A percentile compares a stretch with the other conserved stretches of the same genome.
phyloP scores from a whole-genome alignment of 148 eudicot genomes.

The Arbutus unedo region DNA sequence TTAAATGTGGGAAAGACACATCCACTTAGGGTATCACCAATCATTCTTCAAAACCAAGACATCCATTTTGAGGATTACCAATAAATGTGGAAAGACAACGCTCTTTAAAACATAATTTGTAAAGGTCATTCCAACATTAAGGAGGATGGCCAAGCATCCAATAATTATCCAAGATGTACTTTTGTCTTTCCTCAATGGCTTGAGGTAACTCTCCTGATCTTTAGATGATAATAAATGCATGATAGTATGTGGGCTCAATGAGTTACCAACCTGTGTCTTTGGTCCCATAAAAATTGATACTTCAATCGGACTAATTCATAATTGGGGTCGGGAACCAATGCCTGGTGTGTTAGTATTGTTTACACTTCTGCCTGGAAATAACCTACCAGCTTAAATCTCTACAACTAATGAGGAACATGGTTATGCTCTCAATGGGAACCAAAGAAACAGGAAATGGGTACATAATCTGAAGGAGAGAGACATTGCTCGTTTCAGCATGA shows the following conservation, averaged over 20 bases:
- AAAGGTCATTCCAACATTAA: conserved; percentile 71
- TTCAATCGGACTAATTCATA: neutral
- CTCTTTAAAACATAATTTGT: conserved; percentile 63
- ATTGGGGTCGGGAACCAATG: neutral
- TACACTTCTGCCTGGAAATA: neutral
- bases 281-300: neutral
- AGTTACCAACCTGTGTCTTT: neutral
- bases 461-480: neutral
- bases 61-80: conserved; percentile 75
- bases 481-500: neutral
- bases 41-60: conserved; percentile 86
- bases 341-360: neutral
- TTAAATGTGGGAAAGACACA: too few species aligned
- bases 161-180: conserved; percentile 75
- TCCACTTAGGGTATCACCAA: neutral
- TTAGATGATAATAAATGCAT: neutral
- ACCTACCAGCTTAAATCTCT: neutral
- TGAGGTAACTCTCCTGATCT: conserved; percentile 48
- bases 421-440: neutral
- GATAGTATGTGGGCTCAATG: neutral
- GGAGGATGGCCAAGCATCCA: conserved; percentile 60
- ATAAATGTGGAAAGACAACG: conserved; percentile 56
- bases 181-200: conserved; percentile 97
- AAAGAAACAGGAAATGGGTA: neutral
- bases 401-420: neutral